Evolutionary conservation across 2,329 filamentous ascomycete species (phyloP), one percentile per base, ranked within the genome.

Genomic region (Fusarium coicis): DNA sequence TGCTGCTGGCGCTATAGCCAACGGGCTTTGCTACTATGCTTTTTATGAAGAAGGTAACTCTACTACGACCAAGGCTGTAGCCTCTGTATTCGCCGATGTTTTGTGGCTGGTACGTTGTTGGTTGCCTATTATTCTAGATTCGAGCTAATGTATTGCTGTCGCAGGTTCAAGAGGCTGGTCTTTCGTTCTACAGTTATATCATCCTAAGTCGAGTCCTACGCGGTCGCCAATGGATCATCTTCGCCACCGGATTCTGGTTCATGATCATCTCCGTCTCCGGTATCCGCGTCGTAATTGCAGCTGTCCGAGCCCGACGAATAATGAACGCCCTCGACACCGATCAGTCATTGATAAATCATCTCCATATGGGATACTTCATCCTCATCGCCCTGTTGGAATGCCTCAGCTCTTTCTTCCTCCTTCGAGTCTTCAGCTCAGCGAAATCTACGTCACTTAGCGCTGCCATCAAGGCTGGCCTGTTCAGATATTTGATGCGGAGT

Each of bases 201-300:
- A 87, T 88, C 62, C 81, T 89, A 1, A 84, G 82, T 21, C 84
- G 85, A 34, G 83, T 88, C n/a, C 80, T 90, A 1, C 84, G 84
- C 63, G 83, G 85, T 56, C 74, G 72, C n/a, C 76, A 76, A 21
- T 79, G 80, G 68, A 78, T 82, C 4, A 80, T 87, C 7, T 89
- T 89, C 66, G 83, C 86, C 43, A 78, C 79, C 7, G 83, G 91
- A 9, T 88, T 91, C 72, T 91, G 89, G 70, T 86, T 85, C 7
- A 88, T 91, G 69, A 80, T 91, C 40, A 80, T 85, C 3, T 81
- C 88, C 15, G 87, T 90, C 42, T 77, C 81, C 4, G 79, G 85
- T 1, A 84, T 90, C 43, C 86, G 89, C 50, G 75, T 85, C 15
- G 70, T 76, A 19, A 84, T 85, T 44, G 76, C 81, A 18, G 72